Base-by-base conservation (phyloP, 2,329 filamentous ascomycete species). In the Zymoseptoria brevis region DNA sequence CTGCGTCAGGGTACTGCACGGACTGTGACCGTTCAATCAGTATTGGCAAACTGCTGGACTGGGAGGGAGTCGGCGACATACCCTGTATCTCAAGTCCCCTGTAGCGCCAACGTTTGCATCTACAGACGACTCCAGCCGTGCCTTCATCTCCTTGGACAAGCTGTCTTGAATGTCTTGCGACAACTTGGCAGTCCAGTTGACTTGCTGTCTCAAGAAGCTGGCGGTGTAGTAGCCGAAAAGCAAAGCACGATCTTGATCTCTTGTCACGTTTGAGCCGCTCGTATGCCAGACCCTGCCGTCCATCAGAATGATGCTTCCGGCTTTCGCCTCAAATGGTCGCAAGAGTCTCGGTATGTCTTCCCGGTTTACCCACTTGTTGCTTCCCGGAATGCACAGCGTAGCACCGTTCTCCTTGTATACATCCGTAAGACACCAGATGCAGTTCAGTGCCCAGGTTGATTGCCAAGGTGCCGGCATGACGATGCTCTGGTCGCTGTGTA, bases 211-310 rank as follows among this genome's bases (percentile, higher is more conserved):
- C 4, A 59, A 54, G 29, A 50, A 52, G 19, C 50, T 50, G 8
- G 58, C 58, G 8, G 56, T 53, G 57, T 61, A 61, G 35, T 61
- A 61, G 16, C 53, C 59, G 41, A 61, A 61, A 8, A 61, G 45
- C 54, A 59, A n/a, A 11, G 57, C 59, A 19, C 57, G 53, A 57
- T 61, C 54, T 45, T 60, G 24, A 49, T 59, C 52, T 24, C 48
- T 51, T 19, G 59, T 55, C n/a, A 59, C 41, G 30, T 61, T 61
- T 9, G 57, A 50, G 19, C 59, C 57, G 9, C 53, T 56, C 16
- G 59, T 61, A 52, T 61, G 59, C 59, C 59, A 61, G 7, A 59
- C 57, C n/a, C 19, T 61, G n/a, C 59, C 57, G 41, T 61, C 59
- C 59, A 61, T 56, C 22, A 61, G 41, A 51, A 61, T 26, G 22